Conservation (phyloP, 305 asterid species). For the Fraxinus ornus region DNA sequence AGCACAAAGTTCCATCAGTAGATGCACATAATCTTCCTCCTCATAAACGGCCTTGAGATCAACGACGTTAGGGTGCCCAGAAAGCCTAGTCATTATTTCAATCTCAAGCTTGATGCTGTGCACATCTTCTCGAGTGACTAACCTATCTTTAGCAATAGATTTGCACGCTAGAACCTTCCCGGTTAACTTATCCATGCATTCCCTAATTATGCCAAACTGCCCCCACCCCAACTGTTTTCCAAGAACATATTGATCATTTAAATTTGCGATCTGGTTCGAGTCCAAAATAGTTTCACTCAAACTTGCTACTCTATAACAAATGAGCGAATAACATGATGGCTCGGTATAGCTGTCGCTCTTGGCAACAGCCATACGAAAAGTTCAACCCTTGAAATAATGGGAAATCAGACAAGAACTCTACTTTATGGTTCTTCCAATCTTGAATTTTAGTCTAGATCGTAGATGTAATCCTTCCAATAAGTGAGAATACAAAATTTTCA, state of each 20-base stretch:
- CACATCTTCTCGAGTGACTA: slow-evolving; percentile 70
- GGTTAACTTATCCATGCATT: slow-evolving; percentile 56
- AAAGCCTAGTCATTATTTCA: slow-evolving; percentile 73
- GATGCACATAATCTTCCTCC: slow-evolving; percentile 73
- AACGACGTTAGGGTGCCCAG: slow-evolving; percentile 78
- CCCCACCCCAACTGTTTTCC: slow-evolving; percentile 82
- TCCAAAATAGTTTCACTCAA: slow-evolving; percentile 57
- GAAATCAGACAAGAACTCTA: slow-evolving; percentile 26
- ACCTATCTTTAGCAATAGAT: slow-evolving; percentile 69
- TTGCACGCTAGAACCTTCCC: slow-evolving; percentile 81
- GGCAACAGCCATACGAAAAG: slow-evolving; percentile 73
- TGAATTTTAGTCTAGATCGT: slow-evolving; percentile 3
- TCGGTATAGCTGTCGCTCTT: slow-evolving; percentile 44
- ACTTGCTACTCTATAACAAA: slow-evolving; percentile 52
- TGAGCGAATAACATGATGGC: slow-evolving; percentile 36
- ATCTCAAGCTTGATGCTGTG: slow-evolving; percentile 76
- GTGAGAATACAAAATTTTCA: slow-evolving; percentile 19
- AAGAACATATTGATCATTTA: slow-evolving; percentile 54
- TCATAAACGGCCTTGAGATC: slow-evolving; percentile 79
- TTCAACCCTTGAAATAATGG: slow-evolving; percentile 26
- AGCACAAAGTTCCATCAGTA: slow-evolving; percentile 89
- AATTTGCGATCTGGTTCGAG: slow-evolving; percentile 32
- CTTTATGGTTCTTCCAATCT: slow-evolving; percentile 19
- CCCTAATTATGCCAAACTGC: slow-evolving; percentile 69
- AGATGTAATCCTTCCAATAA: neutral